Percentiles rank a stretch among this genome's conserved stretches.
Conservation (phyloP, 164 flowering plant genomes). For the Warburgia ugandensis region DNA sequence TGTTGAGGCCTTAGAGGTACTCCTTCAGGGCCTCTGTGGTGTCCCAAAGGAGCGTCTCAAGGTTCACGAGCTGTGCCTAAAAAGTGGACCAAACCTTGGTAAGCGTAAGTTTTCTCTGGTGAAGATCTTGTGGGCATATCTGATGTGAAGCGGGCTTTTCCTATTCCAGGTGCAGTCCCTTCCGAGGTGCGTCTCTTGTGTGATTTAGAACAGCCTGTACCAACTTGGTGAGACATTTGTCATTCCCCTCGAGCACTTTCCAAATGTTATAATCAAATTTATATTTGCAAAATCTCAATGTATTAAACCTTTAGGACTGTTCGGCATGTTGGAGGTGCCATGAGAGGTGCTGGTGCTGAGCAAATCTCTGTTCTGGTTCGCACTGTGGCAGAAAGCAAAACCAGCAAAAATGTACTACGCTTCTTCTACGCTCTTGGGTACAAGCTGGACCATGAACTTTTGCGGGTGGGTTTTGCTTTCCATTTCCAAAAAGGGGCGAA, state of each 20-base stretch:
- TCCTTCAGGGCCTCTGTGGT: conserved; percentile 93
- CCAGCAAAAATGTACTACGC: conserved; percentile 77
- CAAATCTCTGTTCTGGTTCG: conserved; percentile 83
- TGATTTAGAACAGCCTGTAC: conserved; percentile 83
- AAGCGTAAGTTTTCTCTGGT: conserved; percentile 2
- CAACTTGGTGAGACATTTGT: conserved; percentile 51
- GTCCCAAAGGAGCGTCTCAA: conserved; percentile 70
- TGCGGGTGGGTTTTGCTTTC: conserved; percentile 76
- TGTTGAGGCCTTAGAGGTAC: conserved; percentile 95
- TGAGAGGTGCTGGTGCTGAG: conserved; percentile 97
- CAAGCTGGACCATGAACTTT: conserved; percentile 82
- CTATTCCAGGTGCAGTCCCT: conserved; percentile 49
- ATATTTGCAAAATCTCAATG: not conserved
- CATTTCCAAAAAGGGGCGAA: conserved; percentile 67
- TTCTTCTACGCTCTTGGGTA: conserved; percentile 80
- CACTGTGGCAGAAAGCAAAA: conserved; percentile 79
- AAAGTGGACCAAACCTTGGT: conserved; percentile 87
- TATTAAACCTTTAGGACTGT: conserved; percentile 49
- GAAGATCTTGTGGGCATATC: not conserved
- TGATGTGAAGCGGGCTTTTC: not conserved
- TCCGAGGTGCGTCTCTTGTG: conserved; percentile 87
- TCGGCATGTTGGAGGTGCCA: conserved; percentile 83
- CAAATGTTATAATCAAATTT: not conserved
- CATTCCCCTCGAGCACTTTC: not conserved
- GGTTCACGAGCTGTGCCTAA: conserved; percentile 84